Base-by-base conservation (phyloP, 805 yeast genomes). In the Pichia thaimueangensis region DNA sequence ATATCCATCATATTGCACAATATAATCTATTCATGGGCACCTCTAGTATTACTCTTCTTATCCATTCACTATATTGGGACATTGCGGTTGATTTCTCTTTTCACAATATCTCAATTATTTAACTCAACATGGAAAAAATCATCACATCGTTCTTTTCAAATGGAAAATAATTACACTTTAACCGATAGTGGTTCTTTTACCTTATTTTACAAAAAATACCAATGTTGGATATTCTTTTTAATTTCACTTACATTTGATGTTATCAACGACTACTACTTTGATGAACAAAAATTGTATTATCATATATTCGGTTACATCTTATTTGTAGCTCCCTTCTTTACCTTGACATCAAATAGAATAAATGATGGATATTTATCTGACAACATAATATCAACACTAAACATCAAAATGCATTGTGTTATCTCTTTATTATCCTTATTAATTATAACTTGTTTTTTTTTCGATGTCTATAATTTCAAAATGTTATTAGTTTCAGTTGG, bases 401-500 rank as follows among this genome's bases (percentile, higher is more conserved):
- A 39, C 27, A 27, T 32, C 4, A 39, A 41, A 7, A 15, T 44
- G 1, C 19, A 31, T 28, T 17, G 29, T 3, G 8, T 39, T 11
- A 23, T 39, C 11, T 9, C 16, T 28, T 20, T 37, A 8, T 5
- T 51, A 2, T 17, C 36, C 2, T 30, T 53, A 24, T 37, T 58
- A 6, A 28, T 35, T 3, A 44, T 47, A 13, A 16, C 22, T 4
- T 45, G 37, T 30, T 42, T 24, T 20, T 42, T 45, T 7, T 42
- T 49, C 24, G 53, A 49, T 4, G 41, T 43, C 16, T 47, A 55
- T 45, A 60, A 57, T 38, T 48, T 57, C 27, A 58, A 52, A 35
- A 53, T 64, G 63, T 30, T 61, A 21, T 45, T 60, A 23, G 49
- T 64, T 8, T 46, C 61, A 23, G 30, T 58, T 19, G 63, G 67